Percentiles rank a stretch among this genome's conserved stretches.
phyloP scores from a whole-genome alignment of 2,329 filamentous ascomycete genomes.

The Colletotrichum caudatum region DNA sequence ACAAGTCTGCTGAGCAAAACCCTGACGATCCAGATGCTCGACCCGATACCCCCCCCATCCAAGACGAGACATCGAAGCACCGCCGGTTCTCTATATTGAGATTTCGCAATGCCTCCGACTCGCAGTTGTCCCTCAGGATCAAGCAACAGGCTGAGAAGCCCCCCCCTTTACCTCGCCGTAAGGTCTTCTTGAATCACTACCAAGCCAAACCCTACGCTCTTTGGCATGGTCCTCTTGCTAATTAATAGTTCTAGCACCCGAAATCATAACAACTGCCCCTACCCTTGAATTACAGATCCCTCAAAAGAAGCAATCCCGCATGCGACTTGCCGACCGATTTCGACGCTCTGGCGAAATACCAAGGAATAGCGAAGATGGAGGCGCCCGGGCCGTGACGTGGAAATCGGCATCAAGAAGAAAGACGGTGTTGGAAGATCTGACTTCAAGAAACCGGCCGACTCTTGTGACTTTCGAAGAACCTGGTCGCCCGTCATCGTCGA shows the following conservation, averaged over 20 bases:
- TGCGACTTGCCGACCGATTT: constrained; percentile 65
- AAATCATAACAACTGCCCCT: constrained; percentile 93
- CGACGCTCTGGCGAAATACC: constrained; percentile 65
- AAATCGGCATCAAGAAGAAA: constrained; percentile 58
- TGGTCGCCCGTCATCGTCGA: constrained; percentile 57
- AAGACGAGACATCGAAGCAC: constrained; percentile 68
- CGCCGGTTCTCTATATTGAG: constrained; percentile 78
- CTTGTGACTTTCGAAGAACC: constrained; percentile 69
- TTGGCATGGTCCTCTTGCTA: constrained; percentile 20
- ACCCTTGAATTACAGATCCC: constrained; percentile 71
- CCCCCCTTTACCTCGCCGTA: constrained; percentile 71
- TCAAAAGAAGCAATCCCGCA: constrained; percentile 68
- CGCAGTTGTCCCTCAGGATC: constrained; percentile 82
- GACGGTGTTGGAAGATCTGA: constrained; percentile 44
- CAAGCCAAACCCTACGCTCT: not conserved
- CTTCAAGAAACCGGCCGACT: constrained; percentile 48
- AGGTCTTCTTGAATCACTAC: constrained; percentile 44
- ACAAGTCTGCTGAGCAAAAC: constrained; percentile 31
- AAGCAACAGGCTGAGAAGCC: constrained; percentile 73
- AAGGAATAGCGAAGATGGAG: constrained; percentile 47
- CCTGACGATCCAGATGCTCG: constrained; percentile 48
- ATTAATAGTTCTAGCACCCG: constrained; percentile 61
- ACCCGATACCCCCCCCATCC: constrained; percentile 63
- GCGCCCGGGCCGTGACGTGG: constrained; percentile 43
- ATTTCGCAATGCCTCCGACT: constrained; percentile 93